A percentile compares a stretch with the other conserved stretches of the same genome.
Evolutionary conservation across 306 rosid genomes (phyloP).

Genomic region (Betula pendula): DNA sequence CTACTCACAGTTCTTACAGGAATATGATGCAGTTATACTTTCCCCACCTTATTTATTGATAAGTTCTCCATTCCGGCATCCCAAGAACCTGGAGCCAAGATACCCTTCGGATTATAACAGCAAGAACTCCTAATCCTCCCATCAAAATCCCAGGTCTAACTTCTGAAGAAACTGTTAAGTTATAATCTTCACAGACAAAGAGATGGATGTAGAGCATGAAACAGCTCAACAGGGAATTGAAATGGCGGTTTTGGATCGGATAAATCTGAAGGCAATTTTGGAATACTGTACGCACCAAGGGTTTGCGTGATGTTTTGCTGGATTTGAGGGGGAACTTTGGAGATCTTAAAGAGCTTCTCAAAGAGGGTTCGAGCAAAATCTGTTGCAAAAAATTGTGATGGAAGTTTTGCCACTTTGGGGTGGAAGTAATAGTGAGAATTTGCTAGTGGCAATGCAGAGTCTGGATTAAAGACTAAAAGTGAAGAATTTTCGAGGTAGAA

Average conservation of each 20-base stretch:
- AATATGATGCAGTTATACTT: constrained; percentile 64
- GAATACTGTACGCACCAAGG: constrained; percentile 72
- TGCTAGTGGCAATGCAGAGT: constrained; percentile 36
- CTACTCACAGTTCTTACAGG: constrained; percentile 72
- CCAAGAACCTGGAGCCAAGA: constrained; percentile 80
- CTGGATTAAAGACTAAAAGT: constrained; percentile 37
- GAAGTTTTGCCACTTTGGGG: constrained; percentile 82
- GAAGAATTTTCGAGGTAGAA: constrained; percentile 45
- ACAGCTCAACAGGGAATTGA: constrained; percentile 47
- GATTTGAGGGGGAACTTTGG: constrained; percentile 54
- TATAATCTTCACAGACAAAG: constrained; percentile 48
- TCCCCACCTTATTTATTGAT: constrained; percentile 54
- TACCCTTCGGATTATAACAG: constrained; percentile 52
- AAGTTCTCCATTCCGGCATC: constrained; percentile 43
- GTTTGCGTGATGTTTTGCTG: constrained; percentile 64
- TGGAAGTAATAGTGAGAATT: constrained; percentile 32
- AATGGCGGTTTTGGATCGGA: constrained; percentile 49
- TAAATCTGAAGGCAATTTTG: constrained; percentile 56
- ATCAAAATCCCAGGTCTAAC: constrained; percentile 31
- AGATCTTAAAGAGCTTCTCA: constrained; percentile 60
- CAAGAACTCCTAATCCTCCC: constrained; percentile 38
- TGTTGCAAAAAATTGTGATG: constrained; percentile 55
- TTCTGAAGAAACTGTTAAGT: constrained; percentile 34
- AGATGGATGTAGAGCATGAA: constrained; percentile 15
- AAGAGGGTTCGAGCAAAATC: constrained; percentile 56